Percentiles rank a stretch among this genome's conserved stretches.
Conservation (phyloP, 805 yeast species). For the Nakazawaea ambrosiae region DNA sequence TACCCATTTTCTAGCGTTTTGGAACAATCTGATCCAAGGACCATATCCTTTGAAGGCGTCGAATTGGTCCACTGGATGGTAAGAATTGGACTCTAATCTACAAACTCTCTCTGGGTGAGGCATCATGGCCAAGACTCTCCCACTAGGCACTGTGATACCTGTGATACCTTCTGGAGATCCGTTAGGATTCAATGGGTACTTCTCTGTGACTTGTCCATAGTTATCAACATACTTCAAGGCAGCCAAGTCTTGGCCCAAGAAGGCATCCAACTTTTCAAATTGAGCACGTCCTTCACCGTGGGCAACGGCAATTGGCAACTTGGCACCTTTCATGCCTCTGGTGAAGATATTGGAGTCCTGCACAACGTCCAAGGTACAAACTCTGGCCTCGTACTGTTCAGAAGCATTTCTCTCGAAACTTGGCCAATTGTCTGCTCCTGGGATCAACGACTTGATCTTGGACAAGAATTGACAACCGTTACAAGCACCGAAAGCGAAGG, state of each 20-base stretch:
- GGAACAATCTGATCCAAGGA: conserved; percentile 92
- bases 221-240: conserved; percentile 85
- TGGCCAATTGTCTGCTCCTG: conserved; percentile 96
- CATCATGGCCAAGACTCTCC: conserved; percentile 97
- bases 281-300: conserved; percentile 97
- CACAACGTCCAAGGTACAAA: conserved; percentile 75
- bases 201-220: conserved; percentile 76
- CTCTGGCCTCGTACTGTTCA: conserved; percentile 97
- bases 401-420: conserved; percentile 83
- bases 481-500: conserved; percentile 97
- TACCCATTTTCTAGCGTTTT: conserved; percentile 93
- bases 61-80: conserved; percentile 55
- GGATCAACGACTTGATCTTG: conserved; percentile 77
- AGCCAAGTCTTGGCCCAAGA: conserved; percentile 46
- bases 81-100: conserved; percentile 84
- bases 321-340: conserved; percentile 87
- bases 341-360: conserved; percentile 63
- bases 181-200: conserved; percentile 92
- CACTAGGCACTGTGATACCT: conserved; percentile 84
- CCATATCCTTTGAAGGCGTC: conserved; percentile 75
- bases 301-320: conserved; percentile 94
- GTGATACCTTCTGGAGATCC: conserved; percentile 93
- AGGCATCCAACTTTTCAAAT: conserved; percentile 46
- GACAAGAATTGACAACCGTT: conserved; percentile 97
- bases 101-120: conserved; percentile 98